Conservation (phyloP, 2,329 filamentous ascomycete species). For the Cercospora sesami region DNA sequence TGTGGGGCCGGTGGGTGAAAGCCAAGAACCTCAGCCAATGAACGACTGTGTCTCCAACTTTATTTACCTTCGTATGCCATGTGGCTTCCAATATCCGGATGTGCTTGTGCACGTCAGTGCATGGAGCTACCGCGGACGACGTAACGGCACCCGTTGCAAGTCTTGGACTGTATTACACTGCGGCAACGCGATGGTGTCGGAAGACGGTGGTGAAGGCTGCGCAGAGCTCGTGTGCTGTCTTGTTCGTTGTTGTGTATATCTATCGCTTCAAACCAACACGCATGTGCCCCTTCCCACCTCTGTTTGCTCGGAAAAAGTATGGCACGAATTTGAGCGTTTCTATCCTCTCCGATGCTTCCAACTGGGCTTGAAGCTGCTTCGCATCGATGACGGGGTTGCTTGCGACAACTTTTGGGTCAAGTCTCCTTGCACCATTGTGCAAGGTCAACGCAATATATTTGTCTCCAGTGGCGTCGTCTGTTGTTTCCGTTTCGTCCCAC, state of each 20-base stretch:
- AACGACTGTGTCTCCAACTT: background rate
- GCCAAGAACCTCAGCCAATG: background rate
- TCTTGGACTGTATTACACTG: background rate
- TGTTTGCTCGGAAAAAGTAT: slow-evolving; percentile 58
- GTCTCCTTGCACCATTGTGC: slow-evolving; percentile 26
- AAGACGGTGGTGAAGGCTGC: background rate
- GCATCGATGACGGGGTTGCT: slow-evolving; percentile 6
- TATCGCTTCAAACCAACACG: slow-evolving; percentile 43
- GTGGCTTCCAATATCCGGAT: background rate
- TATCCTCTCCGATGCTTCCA: slow-evolving; percentile 8
- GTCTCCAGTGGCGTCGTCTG: slow-evolving; percentile 32
- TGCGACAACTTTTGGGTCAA: background rate
- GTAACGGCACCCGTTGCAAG: background rate
- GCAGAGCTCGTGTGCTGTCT: background rate
- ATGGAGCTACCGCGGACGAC: background rate
- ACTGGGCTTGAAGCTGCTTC: background rate
- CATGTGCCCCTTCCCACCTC: slow-evolving; percentile 57
- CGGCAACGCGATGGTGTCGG: background rate
- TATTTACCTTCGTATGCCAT: background rate
- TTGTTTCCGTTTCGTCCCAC: slow-evolving; percentile 24
- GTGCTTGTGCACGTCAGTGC: background rate
- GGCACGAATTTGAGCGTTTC: slow-evolving; percentile 53
- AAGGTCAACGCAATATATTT: slow-evolving; percentile 35
- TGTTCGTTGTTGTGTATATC: background rate
- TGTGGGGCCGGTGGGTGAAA: background rate